Conservation (phyloP, 2,329 filamentous ascomycete species). For the Pseudocercospora eumusae region DNA sequence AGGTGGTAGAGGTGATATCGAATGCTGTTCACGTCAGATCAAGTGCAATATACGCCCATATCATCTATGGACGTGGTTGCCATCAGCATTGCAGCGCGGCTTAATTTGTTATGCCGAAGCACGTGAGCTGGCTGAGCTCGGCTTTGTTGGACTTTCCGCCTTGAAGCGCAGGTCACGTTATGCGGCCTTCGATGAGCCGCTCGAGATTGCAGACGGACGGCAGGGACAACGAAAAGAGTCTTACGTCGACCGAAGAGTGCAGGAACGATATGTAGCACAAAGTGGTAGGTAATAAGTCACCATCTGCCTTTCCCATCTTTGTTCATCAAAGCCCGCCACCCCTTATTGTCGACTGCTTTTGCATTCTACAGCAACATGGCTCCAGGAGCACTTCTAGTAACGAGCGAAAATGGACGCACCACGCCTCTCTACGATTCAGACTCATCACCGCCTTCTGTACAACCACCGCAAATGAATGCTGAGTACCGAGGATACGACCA, state of each 20-base stretch:
- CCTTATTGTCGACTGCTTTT: conserved; percentile 3
- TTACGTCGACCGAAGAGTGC: conserved; percentile 13
- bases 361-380: conserved; percentile 34
- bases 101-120: conserved; percentile 7
- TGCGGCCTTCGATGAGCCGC: not conserved
- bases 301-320: conserved; percentile 6
- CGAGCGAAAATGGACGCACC: conserved; percentile 35
- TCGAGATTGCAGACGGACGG: not conserved
- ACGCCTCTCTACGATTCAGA: conserved; percentile 29
- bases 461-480: conserved; percentile 19
- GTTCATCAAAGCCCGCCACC: not conserved
- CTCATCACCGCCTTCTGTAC: conserved; percentile 17
- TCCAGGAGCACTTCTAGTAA: conserved; percentile 42
- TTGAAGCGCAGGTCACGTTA: not conserved
- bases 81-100: not conserved
- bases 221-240: conserved; percentile 3
- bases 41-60: not conserved
- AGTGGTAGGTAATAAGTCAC: conserved; percentile 16
- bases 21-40: not conserved
- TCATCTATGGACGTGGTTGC: not conserved
- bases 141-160: conserved; percentile 5
- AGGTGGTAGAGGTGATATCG: not conserved
- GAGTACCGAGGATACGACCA: conserved; percentile 84
- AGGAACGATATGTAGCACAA: conserved; percentile 9
- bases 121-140: conserved; percentile 10